Evolutionary conservation across 2,329 filamentous ascomycete genomes (phyloP).

Genomic region (Chaetothyriales sp.): DNA sequence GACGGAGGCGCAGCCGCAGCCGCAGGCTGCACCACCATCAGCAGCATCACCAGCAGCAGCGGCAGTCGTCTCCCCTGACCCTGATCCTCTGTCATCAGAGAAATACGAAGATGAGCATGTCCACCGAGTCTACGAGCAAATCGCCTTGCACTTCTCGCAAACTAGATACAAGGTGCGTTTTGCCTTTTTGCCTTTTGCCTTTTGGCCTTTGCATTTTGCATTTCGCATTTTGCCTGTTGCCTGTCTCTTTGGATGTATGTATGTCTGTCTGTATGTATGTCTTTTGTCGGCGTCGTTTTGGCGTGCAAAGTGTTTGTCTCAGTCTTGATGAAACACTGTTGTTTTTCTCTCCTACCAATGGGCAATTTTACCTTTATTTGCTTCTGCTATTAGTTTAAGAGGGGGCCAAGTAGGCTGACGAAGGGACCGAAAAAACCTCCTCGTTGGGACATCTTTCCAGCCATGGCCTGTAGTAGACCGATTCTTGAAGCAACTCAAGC

Average conservation of each 20-base stretch:
- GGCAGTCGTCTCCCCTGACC: neutral
- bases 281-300: too few species aligned
- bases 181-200: neutral
- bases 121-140: conserved; percentile 65
- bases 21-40: too few species aligned
- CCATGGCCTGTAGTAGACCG: conserved; percentile 83
- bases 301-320: neutral
- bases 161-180: conserved; percentile 46
- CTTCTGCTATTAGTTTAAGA: neutral
- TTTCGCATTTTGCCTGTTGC: neutral
- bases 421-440: neutral
- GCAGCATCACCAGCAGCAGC: too few species aligned
- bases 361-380: too few species aligned
- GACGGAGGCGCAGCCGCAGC: too few species aligned
- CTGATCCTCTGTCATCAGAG: neutral
- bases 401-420: neutral
- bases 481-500: conserved; percentile 51
- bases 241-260: neutral
- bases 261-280: neutral
- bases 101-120: conserved; percentile 74
- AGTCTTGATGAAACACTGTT: neutral
- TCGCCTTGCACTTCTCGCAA: conserved; percentile 34
- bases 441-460: conserved; percentile 22
- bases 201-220: neutral
- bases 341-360: neutral